Evolutionary conservation across 2,329 filamentous ascomycete genomes (phyloP).

Genomic region (Cucurbitaria berberidis): DNA sequence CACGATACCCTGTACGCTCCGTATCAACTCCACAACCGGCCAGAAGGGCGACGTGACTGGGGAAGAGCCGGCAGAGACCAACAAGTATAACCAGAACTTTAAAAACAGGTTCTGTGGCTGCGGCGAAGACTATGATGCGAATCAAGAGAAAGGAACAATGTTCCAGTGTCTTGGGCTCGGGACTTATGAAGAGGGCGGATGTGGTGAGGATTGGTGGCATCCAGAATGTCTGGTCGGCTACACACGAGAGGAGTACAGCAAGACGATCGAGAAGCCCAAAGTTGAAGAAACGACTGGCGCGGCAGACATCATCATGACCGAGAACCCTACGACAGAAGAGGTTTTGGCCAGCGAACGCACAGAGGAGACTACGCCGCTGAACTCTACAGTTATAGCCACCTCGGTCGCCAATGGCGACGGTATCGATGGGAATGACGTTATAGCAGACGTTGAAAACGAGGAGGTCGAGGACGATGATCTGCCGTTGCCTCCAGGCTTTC

Average conservation of each 20-base stretch:
- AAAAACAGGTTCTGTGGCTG: slow-evolving; percentile 92
- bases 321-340: slow-evolving; percentile 5
- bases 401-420: slow-evolving; percentile 25
- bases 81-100: slow-evolving; percentile 97
- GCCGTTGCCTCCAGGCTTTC: slow-evolving; percentile 84
- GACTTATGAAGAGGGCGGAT: slow-evolving; percentile 79
- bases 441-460: slow-evolving; percentile 61
- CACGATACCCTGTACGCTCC: slow-evolving; percentile 75
- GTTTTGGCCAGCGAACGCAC: neutral
- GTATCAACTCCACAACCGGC: slow-evolving; percentile 74
- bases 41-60: slow-evolving; percentile 78
- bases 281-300: slow-evolving; percentile 12
- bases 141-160: slow-evolving; percentile 95
- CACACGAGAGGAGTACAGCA: slow-evolving; percentile 73
- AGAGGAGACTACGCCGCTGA: slow-evolving; percentile 16
- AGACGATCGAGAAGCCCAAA: slow-evolving; percentile 36
- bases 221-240: slow-evolving; percentile 88
- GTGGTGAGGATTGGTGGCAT: slow-evolving; percentile 98
- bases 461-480: slow-evolving; percentile 59
- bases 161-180: slow-evolving; percentile 93
- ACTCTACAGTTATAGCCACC: slow-evolving; percentile 25
- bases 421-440: slow-evolving; percentile 43
- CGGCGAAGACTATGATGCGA: slow-evolving; percentile 82
- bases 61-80: slow-evolving; percentile 72
- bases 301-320: slow-evolving; percentile 17